These are phyloP conservation scores for Phytophthora podocarpi DNA, from an alignment of 352 stramenopile genomes.

Conservation along the genomic window DNA sequence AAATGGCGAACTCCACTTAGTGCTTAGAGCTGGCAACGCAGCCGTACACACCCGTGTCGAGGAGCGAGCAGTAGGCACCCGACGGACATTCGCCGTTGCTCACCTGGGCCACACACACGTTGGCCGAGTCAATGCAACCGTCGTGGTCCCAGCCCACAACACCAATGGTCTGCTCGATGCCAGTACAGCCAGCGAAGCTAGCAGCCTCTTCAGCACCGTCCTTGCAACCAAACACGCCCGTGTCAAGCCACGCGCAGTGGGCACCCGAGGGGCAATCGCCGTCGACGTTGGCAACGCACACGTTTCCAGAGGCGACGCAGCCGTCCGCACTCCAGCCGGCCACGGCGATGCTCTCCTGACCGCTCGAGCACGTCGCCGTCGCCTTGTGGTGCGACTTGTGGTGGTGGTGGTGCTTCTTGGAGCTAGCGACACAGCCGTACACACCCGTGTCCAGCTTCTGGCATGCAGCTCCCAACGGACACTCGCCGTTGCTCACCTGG, in stretches of 20 bases:
- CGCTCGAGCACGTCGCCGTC: constrained; percentile 1
- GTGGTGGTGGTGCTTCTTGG: constrained; percentile 13
- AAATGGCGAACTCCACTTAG: constrained; percentile 14
- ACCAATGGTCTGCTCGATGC: constrained; percentile 8
- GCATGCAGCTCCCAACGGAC: constrained; percentile 28
- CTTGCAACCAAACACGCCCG: constrained; percentile 29
- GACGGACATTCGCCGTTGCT: constrained; percentile 24
- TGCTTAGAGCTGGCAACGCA: constrained; percentile 27
- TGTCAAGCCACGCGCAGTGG: constrained; percentile 21
- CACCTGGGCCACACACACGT: constrained; percentile 32
- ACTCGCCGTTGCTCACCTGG: constrained; percentile 30
- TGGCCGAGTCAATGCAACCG: constrained; percentile 18
- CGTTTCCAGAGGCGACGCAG: constrained; percentile 12
- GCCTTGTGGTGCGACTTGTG: constrained; percentile 5
- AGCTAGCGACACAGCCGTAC: constrained; percentile 29
- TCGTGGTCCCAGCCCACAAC: constrained; percentile 29
- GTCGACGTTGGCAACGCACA: constrained; percentile 20
- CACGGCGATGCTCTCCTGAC: constrained; percentile 22
- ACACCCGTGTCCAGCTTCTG: constrained; percentile 31
- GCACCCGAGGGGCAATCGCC: constrained; percentile 21
- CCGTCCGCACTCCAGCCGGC: constrained; percentile 9
- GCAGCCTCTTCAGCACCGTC: constrained; percentile 6
- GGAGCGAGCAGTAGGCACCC: constrained; percentile 26
- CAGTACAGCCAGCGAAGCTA: constrained; percentile 1
- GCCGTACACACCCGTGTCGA: constrained; percentile 40